Percentiles rank a stretch among this genome's conserved stretches.
Evolutionary conservation across 345 rosid species (phyloP).

Genomic region (Rhizophora mangle): DNA sequence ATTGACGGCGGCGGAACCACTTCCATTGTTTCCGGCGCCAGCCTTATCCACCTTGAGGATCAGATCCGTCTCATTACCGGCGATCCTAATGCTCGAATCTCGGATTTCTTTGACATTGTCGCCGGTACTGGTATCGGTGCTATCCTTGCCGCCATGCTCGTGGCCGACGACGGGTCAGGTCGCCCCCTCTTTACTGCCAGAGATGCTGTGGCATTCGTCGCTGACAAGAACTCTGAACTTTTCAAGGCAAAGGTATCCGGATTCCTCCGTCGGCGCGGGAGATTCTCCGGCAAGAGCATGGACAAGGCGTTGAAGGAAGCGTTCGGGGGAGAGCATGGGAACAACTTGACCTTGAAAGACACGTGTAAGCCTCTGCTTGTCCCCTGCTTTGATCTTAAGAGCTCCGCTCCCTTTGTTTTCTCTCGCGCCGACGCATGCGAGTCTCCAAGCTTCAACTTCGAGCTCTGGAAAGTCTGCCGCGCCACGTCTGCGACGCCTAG

Average conservation of each 20-base stretch:
- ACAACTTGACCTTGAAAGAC: slow-evolving; percentile 68
- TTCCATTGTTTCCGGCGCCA: slow-evolving; percentile 60
- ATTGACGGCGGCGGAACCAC: slow-evolving; percentile 87
- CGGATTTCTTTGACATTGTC: slow-evolving; percentile 88
- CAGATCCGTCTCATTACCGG: slow-evolving; percentile 77
- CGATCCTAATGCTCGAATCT: slow-evolving; percentile 64
- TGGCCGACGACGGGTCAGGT: slow-evolving; percentile 71
- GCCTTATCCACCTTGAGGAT: slow-evolving; percentile 72
- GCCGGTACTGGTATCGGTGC: slow-evolving; percentile 89
- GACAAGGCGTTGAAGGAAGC: slow-evolving; percentile 58
- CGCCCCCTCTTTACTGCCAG: slow-evolving; percentile 67
- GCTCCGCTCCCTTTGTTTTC: slow-evolving; percentile 95
- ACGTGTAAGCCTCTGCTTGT: slow-evolving; percentile 92
- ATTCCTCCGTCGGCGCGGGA: slow-evolving; percentile 39
- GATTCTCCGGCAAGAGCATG: slow-evolving; percentile 71
- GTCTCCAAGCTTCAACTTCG: slow-evolving; percentile 87
- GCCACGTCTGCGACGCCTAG: slow-evolving; percentile 89
- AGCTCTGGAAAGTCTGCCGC: slow-evolving; percentile 84
- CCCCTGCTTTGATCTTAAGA: slow-evolving; percentile 91
- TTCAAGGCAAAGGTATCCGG: slow-evolving; percentile 43
- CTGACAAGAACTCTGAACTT: slow-evolving; percentile 49
- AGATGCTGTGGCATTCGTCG: slow-evolving; percentile 56
- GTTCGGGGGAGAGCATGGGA: slow-evolving; percentile 60
- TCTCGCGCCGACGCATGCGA: slow-evolving; percentile 94
- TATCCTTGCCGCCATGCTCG: slow-evolving; percentile 63